Evolutionary conservation across 768 basidiomycete genomes (phyloP).

Genomic region (Calocybe cyanea): DNA sequence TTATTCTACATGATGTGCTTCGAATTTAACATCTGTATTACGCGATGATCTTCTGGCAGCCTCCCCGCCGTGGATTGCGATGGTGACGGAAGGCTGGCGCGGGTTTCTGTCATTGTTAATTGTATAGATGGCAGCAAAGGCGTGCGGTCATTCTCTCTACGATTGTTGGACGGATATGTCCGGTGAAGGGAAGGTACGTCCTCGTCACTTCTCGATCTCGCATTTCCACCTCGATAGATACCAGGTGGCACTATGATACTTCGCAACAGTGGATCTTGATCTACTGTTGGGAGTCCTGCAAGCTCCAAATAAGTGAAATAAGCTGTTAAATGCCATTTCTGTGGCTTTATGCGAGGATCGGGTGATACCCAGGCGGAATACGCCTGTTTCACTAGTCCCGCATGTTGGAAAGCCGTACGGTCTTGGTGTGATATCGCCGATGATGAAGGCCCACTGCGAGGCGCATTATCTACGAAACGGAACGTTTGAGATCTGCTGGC

Average conservation of each 20-base stretch:
- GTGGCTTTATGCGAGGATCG: slow-evolving; percentile 40
- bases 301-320: slow-evolving; percentile 51
- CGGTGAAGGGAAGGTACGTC: slow-evolving; percentile 18
- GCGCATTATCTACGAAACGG: slow-evolving; percentile 56
- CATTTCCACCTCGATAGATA: slow-evolving; percentile 44
- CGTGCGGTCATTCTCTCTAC: slow-evolving; percentile 13
- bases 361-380: slow-evolving; percentile 61
- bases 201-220: slow-evolving; percentile 34
- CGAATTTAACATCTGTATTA: slow-evolving; percentile 57
- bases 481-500: slow-evolving; percentile 35
- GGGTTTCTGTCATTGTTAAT: slow-evolving; percentile 26
- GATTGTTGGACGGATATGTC: slow-evolving; percentile 1
- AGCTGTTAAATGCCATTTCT: slow-evolving; percentile 67
- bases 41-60: slow-evolving; percentile 54
- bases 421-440: slow-evolving; percentile 58
- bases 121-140: slow-evolving; percentile 38
- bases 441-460: slow-evolving; percentile 44
- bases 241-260: slow-evolving; percentile 43
- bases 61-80: slow-evolving; percentile 31
- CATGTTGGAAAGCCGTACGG: slow-evolving; percentile 46
- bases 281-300: slow-evolving; percentile 42
- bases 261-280: slow-evolving; percentile 38
- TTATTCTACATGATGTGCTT: slow-evolving; percentile 20
- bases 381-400: slow-evolving; percentile 66
- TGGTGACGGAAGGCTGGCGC: slow-evolving; percentile 22